phyloP scores from a whole-genome alignment of 805 yeast genomes.

The Saturnispora zaruensis region DNA sequence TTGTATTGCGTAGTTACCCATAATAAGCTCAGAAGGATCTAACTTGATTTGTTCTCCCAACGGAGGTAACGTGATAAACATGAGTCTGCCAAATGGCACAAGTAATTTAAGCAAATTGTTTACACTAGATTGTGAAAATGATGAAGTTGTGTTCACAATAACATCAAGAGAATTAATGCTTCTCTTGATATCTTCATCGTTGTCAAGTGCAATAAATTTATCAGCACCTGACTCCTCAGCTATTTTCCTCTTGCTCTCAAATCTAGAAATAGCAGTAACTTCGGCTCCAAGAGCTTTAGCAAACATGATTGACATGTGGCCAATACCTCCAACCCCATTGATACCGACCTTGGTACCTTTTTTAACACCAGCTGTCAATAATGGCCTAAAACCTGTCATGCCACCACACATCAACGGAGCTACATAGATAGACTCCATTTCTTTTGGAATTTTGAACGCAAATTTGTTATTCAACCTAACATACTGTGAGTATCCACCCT shows the following conservation, averaged over 20 bases:
- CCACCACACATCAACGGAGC: slow-evolving; percentile 54
- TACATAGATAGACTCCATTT: slow-evolving; percentile 31
- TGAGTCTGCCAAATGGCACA: slow-evolving; percentile 27
- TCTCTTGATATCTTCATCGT: slow-evolving; percentile 32
- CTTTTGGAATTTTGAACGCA: slow-evolving; percentile 41
- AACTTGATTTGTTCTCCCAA: slow-evolving; percentile 27
- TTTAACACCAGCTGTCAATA: slow-evolving; percentile 33
- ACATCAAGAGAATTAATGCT: slow-evolving; percentile 34
- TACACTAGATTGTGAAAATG: slow-evolving; percentile 26
- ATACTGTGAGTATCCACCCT: slow-evolving; percentile 45
- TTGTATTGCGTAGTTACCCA: slow-evolving; percentile 24
- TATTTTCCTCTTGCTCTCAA: slow-evolving; percentile 38
- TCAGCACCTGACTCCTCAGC: slow-evolving; percentile 45
- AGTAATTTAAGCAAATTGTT: slow-evolving; percentile 21
- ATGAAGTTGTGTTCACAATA: slow-evolving; percentile 40
- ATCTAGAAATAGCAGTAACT: slow-evolving; percentile 48
- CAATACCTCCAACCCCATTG: slow-evolving; percentile 38
- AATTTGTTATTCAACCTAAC: slow-evolving; percentile 35
- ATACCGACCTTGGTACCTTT: slow-evolving; percentile 44
- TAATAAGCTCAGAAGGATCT: slow-evolving; percentile 29
- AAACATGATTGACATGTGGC: slow-evolving; percentile 38
- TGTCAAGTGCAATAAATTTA: slow-evolving; percentile 44
- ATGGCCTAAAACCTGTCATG: slow-evolving; percentile 43
- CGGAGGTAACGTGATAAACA: slow-evolving; percentile 27
- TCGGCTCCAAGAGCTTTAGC: slow-evolving; percentile 54